phyloP scores from a whole-genome alignment of 441 rosid genomes.

The Populus hybrid region DNA sequence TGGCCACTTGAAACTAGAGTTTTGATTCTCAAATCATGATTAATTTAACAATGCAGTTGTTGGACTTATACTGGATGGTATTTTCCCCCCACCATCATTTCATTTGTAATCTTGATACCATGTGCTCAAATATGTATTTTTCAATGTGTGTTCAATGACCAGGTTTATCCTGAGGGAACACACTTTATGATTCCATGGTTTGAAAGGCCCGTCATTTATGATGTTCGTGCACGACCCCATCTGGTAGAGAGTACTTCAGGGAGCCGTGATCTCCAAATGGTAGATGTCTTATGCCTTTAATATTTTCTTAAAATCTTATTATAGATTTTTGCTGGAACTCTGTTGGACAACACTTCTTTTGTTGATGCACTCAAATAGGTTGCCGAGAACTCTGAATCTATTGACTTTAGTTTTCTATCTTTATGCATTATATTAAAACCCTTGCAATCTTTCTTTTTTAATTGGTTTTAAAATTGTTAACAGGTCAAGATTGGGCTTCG shows the following conservation, averaged over 20 bases:
- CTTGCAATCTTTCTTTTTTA: not conserved
- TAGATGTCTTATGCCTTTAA: constrained; percentile 20
- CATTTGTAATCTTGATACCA: not conserved
- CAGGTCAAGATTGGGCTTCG: constrained; percentile 94
- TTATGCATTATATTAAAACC: not conserved
- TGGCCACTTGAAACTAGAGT: not conserved
- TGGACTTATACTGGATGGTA: not conserved
- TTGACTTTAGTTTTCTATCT: not conserved
- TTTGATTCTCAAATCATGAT: not conserved
- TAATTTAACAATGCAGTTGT: not conserved
- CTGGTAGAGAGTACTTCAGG: constrained; percentile 92
- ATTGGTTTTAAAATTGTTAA: constrained; percentile 10
- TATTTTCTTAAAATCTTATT: not conserved
- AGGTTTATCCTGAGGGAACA: constrained; percentile 95
- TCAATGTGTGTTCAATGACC: constrained; percentile 6
- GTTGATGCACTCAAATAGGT: not conserved
- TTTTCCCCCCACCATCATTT: not conserved
- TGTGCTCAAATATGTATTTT: not conserved
- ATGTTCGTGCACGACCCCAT: constrained; percentile 91
- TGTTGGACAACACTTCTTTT: not conserved
- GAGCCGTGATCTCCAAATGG: constrained; percentile 97
- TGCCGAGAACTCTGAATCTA: not conserved
- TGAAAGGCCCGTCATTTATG: constrained; percentile 82
- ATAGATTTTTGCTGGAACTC: not conserved
- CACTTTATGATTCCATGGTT: constrained; percentile 89